Evolutionary conservation across 768 basidiomycete genomes (phyloP), one percentile per base, ranked within the genome.

Genomic region (Obba rivulosa): DNA sequence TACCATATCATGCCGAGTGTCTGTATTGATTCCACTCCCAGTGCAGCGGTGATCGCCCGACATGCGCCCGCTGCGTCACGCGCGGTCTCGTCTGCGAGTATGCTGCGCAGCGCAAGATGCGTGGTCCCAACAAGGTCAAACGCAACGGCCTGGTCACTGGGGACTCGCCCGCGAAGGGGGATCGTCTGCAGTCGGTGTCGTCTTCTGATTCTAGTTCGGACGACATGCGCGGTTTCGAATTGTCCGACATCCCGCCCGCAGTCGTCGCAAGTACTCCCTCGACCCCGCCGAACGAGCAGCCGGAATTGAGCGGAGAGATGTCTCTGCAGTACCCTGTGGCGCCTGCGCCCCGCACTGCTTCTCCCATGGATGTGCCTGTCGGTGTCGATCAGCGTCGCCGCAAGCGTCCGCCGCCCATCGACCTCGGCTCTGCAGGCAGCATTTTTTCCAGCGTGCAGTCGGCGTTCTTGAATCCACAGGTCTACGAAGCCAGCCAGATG

Each of bases 21-120:
- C 31, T 16, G 11, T 31, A 13, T 17, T 7, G 10, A 28, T 23
- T 20, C 45, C 34, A 22, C 36, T 16, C 31, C 39, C 61, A 87
- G 83, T 88, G 85, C 63, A 81, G 78, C 52, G 85, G 86, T 35
- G 81, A 85, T 31, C 80, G 81, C 45, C 84, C 86, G 0, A 62
- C 76, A 0, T 89, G 86, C 62, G 73, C 79, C 55, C 79, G 87
- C 10, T 88, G 86, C 62, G 60, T 73, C 5, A 66, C 64, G 3
- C 71, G 83, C 4, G 79, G 82, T 0, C 67, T 87, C 34, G 53
- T 66, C 2, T 88, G 86, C 64, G 76, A 80, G 41, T 88, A 89
- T 57, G 78, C 80, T 0, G 74, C 79, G 42, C 83, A 85, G 66
- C 78, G 82, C 2, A 70, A 80, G 39, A 75, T 81, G 40, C 71